These are phyloP conservation scores for Symbiotaphrina buchneri DNA, from an alignment of 495 filamentous ascomycete species.

Conservation along the genomic window DNA sequence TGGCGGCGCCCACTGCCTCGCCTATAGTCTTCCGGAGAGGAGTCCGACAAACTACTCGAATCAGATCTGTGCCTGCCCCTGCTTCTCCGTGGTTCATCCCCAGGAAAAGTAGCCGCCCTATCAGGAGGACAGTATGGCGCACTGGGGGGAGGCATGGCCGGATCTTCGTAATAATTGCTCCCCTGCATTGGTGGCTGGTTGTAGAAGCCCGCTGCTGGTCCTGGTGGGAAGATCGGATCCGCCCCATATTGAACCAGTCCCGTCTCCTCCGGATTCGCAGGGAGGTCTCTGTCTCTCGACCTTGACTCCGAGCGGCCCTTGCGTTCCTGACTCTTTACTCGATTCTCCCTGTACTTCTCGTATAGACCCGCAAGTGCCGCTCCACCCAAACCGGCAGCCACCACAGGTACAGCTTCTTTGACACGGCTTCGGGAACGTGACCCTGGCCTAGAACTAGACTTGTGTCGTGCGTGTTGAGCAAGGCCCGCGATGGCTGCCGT, in stretches of 20 bases:
- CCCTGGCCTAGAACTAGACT: constrained; percentile 35
- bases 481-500: constrained; percentile 60
- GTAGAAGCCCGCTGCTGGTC: constrained; percentile 25
- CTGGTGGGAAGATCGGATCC: constrained; percentile 29
- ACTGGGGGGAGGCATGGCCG: too few relatives aligned
- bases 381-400: constrained; percentile 53
- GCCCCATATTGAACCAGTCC: constrained; percentile 69
- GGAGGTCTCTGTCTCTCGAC: constrained; percentile 27
- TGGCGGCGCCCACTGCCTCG: constrained; percentile 20
- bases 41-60: constrained; percentile 14
- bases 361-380: constrained; percentile 66
- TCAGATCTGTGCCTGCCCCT: constrained; percentile 15
- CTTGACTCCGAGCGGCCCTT: constrained; percentile 17
- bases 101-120: constrained; percentile 4
- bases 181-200: constrained; percentile 19
- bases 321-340: constrained; percentile 31
- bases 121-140: constrained; percentile 20
- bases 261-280: constrained; percentile 36
- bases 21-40: constrained; percentile 7
- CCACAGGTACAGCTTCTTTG: constrained; percentile 37
- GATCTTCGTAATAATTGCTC: constrained; percentile 21
- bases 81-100: constrained; percentile 3
- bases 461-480: constrained; percentile 49
- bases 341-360: constrained; percentile 48
- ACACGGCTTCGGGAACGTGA: constrained; percentile 27